Percentiles rank a stretch among this genome's conserved stretches.
Evolutionary conservation across 805 yeast genomes (phyloP).

Genomic region (Metschnikowia picachoensis): DNA sequence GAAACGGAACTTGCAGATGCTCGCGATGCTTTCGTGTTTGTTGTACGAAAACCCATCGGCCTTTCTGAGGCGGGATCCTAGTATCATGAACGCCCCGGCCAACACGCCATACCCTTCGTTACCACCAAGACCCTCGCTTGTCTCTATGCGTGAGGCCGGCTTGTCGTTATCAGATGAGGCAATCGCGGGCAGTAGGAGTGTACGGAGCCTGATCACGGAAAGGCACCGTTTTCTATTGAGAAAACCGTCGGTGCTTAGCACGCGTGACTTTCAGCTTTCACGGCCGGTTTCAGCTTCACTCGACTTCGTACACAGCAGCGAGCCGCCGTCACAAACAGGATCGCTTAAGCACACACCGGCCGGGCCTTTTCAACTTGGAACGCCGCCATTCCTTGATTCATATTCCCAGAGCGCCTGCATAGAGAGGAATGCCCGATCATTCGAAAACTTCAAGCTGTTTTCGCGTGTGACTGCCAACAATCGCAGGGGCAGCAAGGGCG

Average conservation of each 20-base stretch:
- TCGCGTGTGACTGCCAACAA: slow-evolving; percentile 1
- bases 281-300: slow-evolving; percentile 8
- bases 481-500: slow-evolving; percentile 9
- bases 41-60: slow-evolving; percentile 41
- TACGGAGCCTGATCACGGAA: background rate
- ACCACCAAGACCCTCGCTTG: slow-evolving; percentile 25
- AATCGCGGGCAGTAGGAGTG: slow-evolving; percentile 1
- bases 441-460: slow-evolving; percentile 5
- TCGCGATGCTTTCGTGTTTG: slow-evolving; percentile 82
- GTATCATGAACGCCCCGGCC: slow-evolving; percentile 34
- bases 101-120: slow-evolving; percentile 43
- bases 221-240: slow-evolving; percentile 7
- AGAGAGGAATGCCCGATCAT: slow-evolving; percentile 5
- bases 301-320: slow-evolving; percentile 3
- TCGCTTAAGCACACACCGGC: slow-evolving; percentile 1
- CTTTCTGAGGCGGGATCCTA: too few relatives aligned
- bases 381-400: slow-evolving; percentile 7
- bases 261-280: slow-evolving; percentile 9
- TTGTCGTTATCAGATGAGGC: slow-evolving; percentile 8
- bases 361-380: slow-evolving; percentile 1
- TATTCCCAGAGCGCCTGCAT: background rate
- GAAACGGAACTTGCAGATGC: slow-evolving; percentile 74
- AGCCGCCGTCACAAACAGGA: slow-evolving; percentile 1
- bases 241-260: slow-evolving; percentile 11
- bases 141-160: slow-evolving; percentile 9